Base-by-base conservation (phyloP, 2,329 filamentous ascomycete genomes). In the Huntiella omanensis region DNA sequence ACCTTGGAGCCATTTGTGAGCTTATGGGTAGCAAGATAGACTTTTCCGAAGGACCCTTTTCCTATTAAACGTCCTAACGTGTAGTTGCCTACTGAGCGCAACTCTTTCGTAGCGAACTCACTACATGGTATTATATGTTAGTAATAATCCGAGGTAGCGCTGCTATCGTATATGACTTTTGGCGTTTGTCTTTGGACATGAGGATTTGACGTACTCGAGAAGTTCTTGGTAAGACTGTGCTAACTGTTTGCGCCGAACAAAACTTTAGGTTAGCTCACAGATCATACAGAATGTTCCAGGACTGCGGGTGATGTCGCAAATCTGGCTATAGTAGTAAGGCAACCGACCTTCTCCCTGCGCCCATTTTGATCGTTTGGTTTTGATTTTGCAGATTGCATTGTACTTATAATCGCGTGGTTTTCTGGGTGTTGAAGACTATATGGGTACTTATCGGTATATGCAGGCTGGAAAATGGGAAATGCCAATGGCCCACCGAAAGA, bases 1-100 rank as follows among this genome's bases (percentile, higher is more conserved):
- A 88, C 86, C 76, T 95, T 96, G 59, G 87, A 94, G 57, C 87
- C 88, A 77, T 95, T 95, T 57, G 85, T 96, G 62, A 98, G 84
- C 63, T 95, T 96, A 63, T 98, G 91, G 40, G 80, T 77, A 49
- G 88, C 91, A 49, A 98, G 71, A 62, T 98, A 98, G 57, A 98
- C 91, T 65, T 95, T 96, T 56, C 91, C 91, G 63, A 98, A 98
- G 52, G 87, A 95, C 49, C 91, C 91, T 60, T 96, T 98, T 54
- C 91, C 91, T 59, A 98, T 94, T 49, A 98, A 69, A 50, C 79
- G 79, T 40, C 91, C 91, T 48, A 98, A 73, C 33, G 79, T 80
- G 63, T 98, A 98, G 66, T 95, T 96, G 55, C 91, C 91, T 51
- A 98, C 91, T 46, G 80, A 84, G 57, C 82, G 80, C 54, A 98